Evolutionary conservation across 176 grass and related monocot genomes (phyloP).

Genomic region (Sorghum bicolor): DNA sequence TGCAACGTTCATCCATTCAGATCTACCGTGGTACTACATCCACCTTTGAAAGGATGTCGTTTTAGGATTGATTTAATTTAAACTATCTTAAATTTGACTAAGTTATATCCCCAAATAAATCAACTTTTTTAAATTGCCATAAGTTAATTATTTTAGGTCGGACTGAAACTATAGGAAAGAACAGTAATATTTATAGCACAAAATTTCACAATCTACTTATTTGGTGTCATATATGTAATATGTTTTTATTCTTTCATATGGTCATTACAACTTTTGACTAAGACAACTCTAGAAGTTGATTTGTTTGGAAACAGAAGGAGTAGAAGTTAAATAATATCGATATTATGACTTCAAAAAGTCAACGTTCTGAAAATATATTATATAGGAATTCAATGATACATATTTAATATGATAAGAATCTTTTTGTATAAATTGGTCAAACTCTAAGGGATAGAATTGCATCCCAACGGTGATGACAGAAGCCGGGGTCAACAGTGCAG

Average conservation of each 20-base stretch:
- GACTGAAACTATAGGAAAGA: too few relatives aligned
- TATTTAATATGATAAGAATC: not conserved
- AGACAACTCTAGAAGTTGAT: not conserved
- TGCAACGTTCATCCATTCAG: too few relatives aligned
- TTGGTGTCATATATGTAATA: too few relatives aligned
- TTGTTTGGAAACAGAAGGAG: not conserved
- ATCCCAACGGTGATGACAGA: not conserved
- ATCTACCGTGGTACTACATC: too few relatives aligned
- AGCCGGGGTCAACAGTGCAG: not conserved
- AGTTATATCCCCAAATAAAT: too few relatives aligned
- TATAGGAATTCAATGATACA: not conserved
- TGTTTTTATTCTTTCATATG: not conserved
- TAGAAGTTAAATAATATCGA: not conserved
- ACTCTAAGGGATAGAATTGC: not conserved
- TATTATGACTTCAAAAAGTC: not conserved
- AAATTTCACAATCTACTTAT: too few relatives aligned
- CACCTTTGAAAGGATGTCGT: too few relatives aligned
- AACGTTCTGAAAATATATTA: not conserved
- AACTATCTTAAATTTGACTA: too few relatives aligned
- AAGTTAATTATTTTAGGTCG: too few relatives aligned
- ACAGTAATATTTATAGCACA: too few relatives aligned
- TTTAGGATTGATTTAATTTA: too few relatives aligned
- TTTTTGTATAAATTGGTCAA: not conserved
- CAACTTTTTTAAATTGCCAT: too few relatives aligned
- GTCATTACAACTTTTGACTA: not conserved